phyloP scores from a whole-genome alignment of 2,329 filamentous ascomycete genomes.

The Pyrenophora seminiperda region DNA sequence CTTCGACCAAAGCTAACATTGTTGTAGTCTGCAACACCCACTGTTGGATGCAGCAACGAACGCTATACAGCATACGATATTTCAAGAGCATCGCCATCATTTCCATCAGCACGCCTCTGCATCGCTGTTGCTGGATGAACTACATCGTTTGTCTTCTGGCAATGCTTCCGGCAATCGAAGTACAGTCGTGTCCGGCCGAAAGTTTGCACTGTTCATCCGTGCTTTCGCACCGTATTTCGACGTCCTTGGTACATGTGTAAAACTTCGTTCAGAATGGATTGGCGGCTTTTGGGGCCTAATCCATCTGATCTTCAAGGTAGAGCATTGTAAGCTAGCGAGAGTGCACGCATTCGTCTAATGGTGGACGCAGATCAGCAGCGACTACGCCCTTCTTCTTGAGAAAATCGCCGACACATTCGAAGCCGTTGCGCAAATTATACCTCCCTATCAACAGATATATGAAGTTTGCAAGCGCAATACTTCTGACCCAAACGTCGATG shows the following conservation, averaged over 20 bases:
- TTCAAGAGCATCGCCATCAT: constrained; percentile 20
- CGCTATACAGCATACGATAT: constrained; percentile 25
- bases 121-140: constrained; percentile 24
- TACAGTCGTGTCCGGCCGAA: constrained; percentile 22
- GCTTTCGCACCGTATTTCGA: constrained; percentile 36
- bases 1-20: constrained; percentile 16
- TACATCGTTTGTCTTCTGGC: constrained; percentile 18
- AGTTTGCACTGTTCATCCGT: constrained; percentile 28
- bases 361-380: constrained; percentile 25
- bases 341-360: neutral
- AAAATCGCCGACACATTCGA: constrained; percentile 36
- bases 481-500: constrained; percentile 2
- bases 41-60: constrained; percentile 30
- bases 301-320: constrained; percentile 32
- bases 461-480: constrained; percentile 17
- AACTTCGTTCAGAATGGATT: constrained; percentile 26
- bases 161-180: constrained; percentile 16
- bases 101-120: constrained; percentile 23
- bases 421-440: constrained; percentile 26
- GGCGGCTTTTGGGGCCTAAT: constrained; percentile 34
- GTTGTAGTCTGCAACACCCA: constrained; percentile 18
- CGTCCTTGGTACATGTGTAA: constrained; percentile 26
- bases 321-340: neutral
- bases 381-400: constrained; percentile 29
- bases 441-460: constrained; percentile 32